Evolutionary conservation across 257 asterid genomes (phyloP), one percentile per base, ranked within the genome.

Genomic region (Ilex aquifolium): DNA sequence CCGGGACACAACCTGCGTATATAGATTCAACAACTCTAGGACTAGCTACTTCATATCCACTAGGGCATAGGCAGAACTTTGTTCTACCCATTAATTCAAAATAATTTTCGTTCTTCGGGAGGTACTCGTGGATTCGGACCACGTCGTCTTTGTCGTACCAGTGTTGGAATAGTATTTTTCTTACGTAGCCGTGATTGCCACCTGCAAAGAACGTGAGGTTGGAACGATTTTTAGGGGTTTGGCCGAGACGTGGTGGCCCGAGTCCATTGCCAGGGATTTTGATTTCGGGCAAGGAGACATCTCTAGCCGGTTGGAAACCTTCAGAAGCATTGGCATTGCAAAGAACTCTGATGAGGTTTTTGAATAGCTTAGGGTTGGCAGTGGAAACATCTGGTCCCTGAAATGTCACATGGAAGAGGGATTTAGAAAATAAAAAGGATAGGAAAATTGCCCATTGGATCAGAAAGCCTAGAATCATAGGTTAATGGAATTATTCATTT

Each of bases 31-130:
- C 56, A 32, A 80, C 8, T 70, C 90, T 70, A 0, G 92, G 90
- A 32, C 89, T 84, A 0, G 95, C 95, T 10, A 82, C 95, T 73
- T 84, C 92, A 44, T 77, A 82, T 0, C 95, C 95, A 49, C 95
- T 87, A 0, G 92, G 85, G 65, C 90, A 84, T 39, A 82, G 59
- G 67, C 86, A 87, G 60, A 64, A 84, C n/a, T 63, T 77, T 0
- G 92, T 59, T 0, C 61, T 63, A 1, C 80, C 69, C 81, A 84
- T 69, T 6, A 59, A 17, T 7, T 72, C 77, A n/a, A 72, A 76
- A 66, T 87, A 87, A 42, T 66, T 64, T 14, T 40, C 5, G 48
- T 64, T 42, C 27, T 70, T 16, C 0, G 87, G 86, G 3, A 87
- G 83, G 59, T 84, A 84, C 56, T 82, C 78, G 63, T 76, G 65